Base-by-base conservation (phyloP, 345 rosid genomes). In the Salix dunnii region DNA sequence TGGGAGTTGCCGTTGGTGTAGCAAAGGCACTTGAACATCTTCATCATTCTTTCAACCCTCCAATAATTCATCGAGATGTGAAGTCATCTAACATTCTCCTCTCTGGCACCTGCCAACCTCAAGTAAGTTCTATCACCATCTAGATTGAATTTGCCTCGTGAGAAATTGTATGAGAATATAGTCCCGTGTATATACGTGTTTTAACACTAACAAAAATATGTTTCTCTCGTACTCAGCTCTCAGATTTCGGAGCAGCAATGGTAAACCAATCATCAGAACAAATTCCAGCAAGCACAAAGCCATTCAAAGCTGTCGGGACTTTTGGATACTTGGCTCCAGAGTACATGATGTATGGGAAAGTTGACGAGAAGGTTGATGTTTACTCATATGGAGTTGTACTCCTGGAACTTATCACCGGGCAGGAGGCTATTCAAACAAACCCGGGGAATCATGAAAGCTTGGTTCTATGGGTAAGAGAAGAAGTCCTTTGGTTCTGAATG, bases 321-420 rank as follows among this genome's bases (percentile, higher is more conserved):
- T 82, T 82, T 17, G 89, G 82, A 65, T 86, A 86, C 82, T 51
- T 80, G 66, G 87, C 85, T 16, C 89, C 87, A 0, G 89, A 84
- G 75, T 82, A 86, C 60, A 49, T 84, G 76, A 83, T 84, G 83
- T 84, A 79, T 31, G 85, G 87, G 64, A 79, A 84, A 67, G 77
- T 84, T 69, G 87, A 84, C 38, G 88, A 84, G 74, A 87, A 85
- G 82, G 78, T 79, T 38, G 86, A 85, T 62, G 84, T 87, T 43
- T 83, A 87, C 79, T 81, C 88, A 28, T 85, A 72, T 66, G 89
- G 88, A 46, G 85, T 87, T 75, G 86, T 85, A 72, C 88, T 87
- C 18, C 84, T 85, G 68, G 89, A 87, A 71, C 89, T 85, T 28
- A 83, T 86, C 48, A 76, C 85, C 12, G 89, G 86, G 64, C 81